Base-by-base conservation (phyloP, 371 early-diverging fungal genomes). In the Mucor saturninus region DNA sequence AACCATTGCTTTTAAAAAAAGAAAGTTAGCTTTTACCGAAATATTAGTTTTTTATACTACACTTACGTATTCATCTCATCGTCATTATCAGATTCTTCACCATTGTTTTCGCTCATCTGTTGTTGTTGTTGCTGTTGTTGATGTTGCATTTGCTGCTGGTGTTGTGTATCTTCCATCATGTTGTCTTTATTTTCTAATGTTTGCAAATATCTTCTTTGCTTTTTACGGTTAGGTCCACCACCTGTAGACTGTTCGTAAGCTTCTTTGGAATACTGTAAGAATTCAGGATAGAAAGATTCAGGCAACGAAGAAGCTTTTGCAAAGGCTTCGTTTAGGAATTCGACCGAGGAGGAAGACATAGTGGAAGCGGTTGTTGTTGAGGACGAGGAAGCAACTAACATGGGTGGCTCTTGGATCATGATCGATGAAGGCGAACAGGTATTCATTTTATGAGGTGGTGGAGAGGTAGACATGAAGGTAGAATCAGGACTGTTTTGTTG, bases 381-480 rank as follows among this genome's bases (percentile, higher is more conserved):
- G 14, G 79, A 78, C 46, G 74, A 74, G 10, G 80, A 77, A 32
- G 77, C 68, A 5, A 78, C 76, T 45, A 80, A 69, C 57, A 72
- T 61, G 6, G 81, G 79, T 38, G 81, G 81, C 11, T 69, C 73
- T 38, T 69, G 69, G 28, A 69, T 64, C 73, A 73, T 69, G 52
- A 73, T 73, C 13, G 75, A 73, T 32, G 68, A 67, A 40, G 80
- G 77, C 29, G 76, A 68, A 53, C 65, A 67, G 48, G 52, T 49
- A 28, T 49, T 56, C 10, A 46, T 60, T 55, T 46, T 51, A 2
- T 54, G 58, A 28, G 57, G 43, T 28, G 56, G 56, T 11, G 68
- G 68, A 58, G 67, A 66, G 32, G 67, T 21, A 11, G 71, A 59
- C 51, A 67, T 59, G 59, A 67, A 71, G 11, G 62, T 61, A 15